phyloP scores from a whole-genome alignment of 108 stramenopile species.

The Nitzschia putrida region DNA sequence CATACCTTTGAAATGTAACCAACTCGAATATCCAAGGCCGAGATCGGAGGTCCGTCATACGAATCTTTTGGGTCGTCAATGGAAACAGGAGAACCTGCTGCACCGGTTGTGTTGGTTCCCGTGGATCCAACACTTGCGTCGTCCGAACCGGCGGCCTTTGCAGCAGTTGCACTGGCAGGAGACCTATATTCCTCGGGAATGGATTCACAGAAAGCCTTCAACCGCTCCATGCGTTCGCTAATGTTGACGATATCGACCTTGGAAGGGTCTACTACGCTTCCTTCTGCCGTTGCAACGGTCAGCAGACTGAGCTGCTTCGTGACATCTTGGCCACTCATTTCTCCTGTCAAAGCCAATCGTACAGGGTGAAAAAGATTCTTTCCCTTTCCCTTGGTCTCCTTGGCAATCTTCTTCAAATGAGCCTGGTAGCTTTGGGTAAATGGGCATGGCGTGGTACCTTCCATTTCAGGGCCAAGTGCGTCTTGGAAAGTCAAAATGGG shows the following conservation, averaged over 20 bases:
- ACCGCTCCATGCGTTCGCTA: constrained; percentile 60
- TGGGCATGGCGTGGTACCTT: constrained; percentile 51
- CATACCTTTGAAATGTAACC: constrained; percentile 90
- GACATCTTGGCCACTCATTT: constrained; percentile 97
- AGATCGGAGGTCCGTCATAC: constrained; percentile 87
- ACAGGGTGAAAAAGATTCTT: constrained; percentile 94
- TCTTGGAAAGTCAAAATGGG: constrained; percentile 74
- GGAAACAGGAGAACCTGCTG: constrained; percentile 14
- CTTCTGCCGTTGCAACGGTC: constrained; percentile 58
- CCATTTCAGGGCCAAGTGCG: constrained; percentile 68
- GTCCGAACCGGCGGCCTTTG: constrained; percentile 5
- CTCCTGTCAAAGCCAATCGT: constrained; percentile 90
- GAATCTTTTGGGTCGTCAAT: constrained; percentile 62
- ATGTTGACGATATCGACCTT: constrained; percentile 62
- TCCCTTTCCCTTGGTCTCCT: constrained; percentile 84
- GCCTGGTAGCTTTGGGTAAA: constrained; percentile 75
- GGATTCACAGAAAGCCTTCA: constrained; percentile 69
- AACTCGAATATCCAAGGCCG: constrained; percentile 89
- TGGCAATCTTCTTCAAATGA: constrained; percentile 84
- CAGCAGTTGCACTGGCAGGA: constrained; percentile 18
- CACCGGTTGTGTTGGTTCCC: constrained; percentile 1
- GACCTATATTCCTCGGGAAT: constrained; percentile 78
- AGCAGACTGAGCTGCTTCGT: constrained; percentile 90
- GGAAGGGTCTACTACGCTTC: constrained; percentile 60
- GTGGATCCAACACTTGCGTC: background rate